A percentile compares a stretch with the other conserved stretches of the same genome.
Conservation (phyloP, 805 yeast species). For the Lachancea fermentati region DNA sequence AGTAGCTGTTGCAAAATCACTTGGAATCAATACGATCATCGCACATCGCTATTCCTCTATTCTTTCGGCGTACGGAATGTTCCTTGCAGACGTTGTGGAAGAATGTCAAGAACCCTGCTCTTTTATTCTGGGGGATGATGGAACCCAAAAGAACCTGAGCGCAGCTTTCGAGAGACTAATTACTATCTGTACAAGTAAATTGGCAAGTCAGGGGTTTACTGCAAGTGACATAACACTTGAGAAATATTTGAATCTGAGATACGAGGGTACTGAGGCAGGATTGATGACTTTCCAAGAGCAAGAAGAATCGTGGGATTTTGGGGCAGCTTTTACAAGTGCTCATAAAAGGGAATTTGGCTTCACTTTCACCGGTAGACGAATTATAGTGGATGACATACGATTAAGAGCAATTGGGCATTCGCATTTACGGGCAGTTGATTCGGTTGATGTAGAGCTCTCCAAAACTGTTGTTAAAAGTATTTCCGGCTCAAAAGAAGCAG, state of each 20-base stretch:
- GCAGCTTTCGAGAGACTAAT: constrained; percentile 2
- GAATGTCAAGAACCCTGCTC: constrained; percentile 79
- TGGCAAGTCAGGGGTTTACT: too few species aligned
- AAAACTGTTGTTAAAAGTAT: constrained; percentile 28
- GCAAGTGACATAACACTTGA: constrained; percentile 48
- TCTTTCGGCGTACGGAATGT: constrained; percentile 83
- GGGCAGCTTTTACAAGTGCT: background rate
- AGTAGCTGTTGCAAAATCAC: constrained; percentile 61
- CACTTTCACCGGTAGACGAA: constrained; percentile 48
- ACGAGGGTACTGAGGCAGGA: constrained; percentile 85
- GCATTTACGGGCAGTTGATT: constrained; percentile 35
- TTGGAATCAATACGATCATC: constrained; percentile 63
- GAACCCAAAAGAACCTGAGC: constrained; percentile 11
- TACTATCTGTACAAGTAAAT: too few species aligned
- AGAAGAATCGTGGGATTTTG: background rate
- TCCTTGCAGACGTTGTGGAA: constrained; percentile 77
- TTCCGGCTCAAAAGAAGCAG: constrained; percentile 26
- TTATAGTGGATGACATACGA: constrained; percentile 67
- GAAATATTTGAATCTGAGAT: constrained; percentile 68
- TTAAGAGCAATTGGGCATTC: constrained; percentile 70
- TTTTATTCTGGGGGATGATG: constrained; percentile 60
- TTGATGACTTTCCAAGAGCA: constrained; percentile 54
- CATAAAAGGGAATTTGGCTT: constrained; percentile 65
- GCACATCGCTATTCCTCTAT: constrained; percentile 81
- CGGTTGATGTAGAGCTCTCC: constrained; percentile 43